phyloP scores from a whole-genome alignment of 805 yeast species.

The Tetrapisispora phaffii region DNA sequence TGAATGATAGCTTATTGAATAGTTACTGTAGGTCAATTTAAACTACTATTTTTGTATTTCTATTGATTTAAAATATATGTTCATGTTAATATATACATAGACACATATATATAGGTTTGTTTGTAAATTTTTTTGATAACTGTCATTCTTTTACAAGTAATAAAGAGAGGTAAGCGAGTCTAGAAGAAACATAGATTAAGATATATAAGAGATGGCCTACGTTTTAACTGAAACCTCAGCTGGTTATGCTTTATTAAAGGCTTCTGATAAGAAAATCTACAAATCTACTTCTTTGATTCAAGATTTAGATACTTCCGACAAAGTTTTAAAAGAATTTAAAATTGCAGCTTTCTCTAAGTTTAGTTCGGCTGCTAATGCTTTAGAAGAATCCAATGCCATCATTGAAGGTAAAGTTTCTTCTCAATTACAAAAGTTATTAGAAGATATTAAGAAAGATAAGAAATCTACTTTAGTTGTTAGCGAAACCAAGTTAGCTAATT shows the following conservation, averaged over 20 bases:
- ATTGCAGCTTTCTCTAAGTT: slow-evolving; percentile 93
- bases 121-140: too few relatives aligned
- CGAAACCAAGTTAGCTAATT: slow-evolving; percentile 91
- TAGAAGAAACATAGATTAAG: not conserved
- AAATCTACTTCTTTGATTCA: slow-evolving; percentile 65
- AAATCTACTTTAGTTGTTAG: slow-evolving; percentile 82
- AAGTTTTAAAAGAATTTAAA: slow-evolving; percentile 83
- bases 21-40: too few relatives aligned
- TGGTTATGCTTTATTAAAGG: slow-evolving; percentile 95
- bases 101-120: not conserved
- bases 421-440: slow-evolving; percentile 67
- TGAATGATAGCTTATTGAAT: too few relatives aligned
- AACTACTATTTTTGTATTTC: too few relatives aligned
- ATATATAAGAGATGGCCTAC: slow-evolving; percentile 50
- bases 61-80: too few relatives aligned
- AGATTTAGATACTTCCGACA: slow-evolving; percentile 73
- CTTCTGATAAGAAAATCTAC: slow-evolving; percentile 94
- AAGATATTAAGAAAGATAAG: slow-evolving; percentile 69
- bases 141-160: not conserved
- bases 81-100: too few relatives aligned
- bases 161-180: not conserved
- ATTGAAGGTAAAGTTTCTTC: slow-evolving; percentile 90
- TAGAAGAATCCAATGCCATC: slow-evolving; percentile 87
- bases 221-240: slow-evolving; percentile 97
- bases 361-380: slow-evolving; percentile 86